Evolutionary conservation across 495 filamentous ascomycete species (phyloP).

Genomic region (Chlorociboria aeruginascens): DNA sequence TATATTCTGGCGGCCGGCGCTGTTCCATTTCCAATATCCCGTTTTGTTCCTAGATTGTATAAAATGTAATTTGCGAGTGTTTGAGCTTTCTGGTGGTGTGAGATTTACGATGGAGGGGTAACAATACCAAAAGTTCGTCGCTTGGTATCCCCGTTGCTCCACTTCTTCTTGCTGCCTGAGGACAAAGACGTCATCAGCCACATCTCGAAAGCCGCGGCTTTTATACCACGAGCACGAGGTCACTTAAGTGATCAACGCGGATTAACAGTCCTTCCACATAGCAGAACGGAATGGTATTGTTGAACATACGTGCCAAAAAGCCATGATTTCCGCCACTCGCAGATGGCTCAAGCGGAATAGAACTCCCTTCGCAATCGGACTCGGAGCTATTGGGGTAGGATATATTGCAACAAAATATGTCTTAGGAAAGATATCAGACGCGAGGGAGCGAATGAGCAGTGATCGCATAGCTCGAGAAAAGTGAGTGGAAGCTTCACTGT

Average conservation of each 20-base stretch:
- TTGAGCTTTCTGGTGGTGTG: neutral
- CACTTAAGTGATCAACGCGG: neutral
- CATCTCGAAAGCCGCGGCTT: no score
- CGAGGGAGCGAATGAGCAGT: slow-evolving; percentile 86
- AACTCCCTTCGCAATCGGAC: slow-evolving; percentile 74
- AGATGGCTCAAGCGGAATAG: slow-evolving; percentile 88
- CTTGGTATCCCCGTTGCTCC: neutral
- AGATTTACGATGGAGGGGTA: slow-evolving; percentile 12
- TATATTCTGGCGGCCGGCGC: slow-evolving; percentile 63
- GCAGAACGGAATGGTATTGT: slow-evolving; percentile 11
- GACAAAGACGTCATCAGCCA: no score
- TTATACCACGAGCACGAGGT: no score
- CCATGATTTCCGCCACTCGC: slow-evolving; percentile 73
- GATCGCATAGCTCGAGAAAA: slow-evolving; percentile 94
- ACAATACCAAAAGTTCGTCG: neutral
- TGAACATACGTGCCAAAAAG: neutral
- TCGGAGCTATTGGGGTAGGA: slow-evolving; percentile 75
- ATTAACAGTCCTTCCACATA: neutral
- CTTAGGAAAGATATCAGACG: slow-evolving; percentile 76
- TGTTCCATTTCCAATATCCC: slow-evolving; percentile 30
- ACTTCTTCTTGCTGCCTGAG: no score
- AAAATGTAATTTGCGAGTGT: neutral
- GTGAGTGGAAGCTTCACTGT: slow-evolving; percentile 37
- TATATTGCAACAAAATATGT: slow-evolving; percentile 93
- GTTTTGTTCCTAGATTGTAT: slow-evolving; percentile 7